Percentiles rank a stretch among this genome's conserved stretches.
Evolutionary conservation across 345 rosid genomes (phyloP).

Genomic region (Leavenworthia alabamica): DNA sequence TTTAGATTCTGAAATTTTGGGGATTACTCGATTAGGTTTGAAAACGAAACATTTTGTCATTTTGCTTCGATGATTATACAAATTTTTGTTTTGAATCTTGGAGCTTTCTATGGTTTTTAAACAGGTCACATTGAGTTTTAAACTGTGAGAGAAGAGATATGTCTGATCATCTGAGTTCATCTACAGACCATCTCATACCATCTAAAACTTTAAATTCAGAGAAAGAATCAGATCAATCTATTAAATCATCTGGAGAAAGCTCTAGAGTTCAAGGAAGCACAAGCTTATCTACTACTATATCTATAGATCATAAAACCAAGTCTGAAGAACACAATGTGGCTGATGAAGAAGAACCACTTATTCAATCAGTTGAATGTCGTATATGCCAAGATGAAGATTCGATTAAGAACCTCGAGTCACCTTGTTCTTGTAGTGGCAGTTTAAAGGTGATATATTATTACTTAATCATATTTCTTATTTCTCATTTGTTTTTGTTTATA

Average conservation of each 20-base stretch:
- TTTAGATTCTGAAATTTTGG: slow-evolving; percentile 2
- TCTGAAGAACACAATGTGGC: too few species aligned
- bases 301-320: slow-evolving; percentile 26
- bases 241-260: slow-evolving; percentile 36
- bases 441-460: slow-evolving; percentile 74
- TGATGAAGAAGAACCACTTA: slow-evolving; percentile 66
- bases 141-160: slow-evolving; percentile 27
- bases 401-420: slow-evolving; percentile 68
- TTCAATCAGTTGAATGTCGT: slow-evolving; percentile 77
- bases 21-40: not conserved
- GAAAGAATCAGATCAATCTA: slow-evolving; percentile 4
- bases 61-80: not conserved
- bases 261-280: slow-evolving; percentile 29
- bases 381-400: slow-evolving; percentile 97
- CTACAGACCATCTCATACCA: slow-evolving; percentile 49
- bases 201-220: slow-evolving; percentile 35
- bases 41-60: not conserved
- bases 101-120: too few species aligned
- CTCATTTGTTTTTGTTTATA: not conserved
- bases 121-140: slow-evolving; percentile 17
- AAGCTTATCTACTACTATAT: slow-evolving; percentile 19
- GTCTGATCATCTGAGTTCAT: slow-evolving; percentile 68
- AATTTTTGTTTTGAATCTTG: not conserved
- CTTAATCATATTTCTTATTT: too few species aligned
- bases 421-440: slow-evolving; percentile 94